Percentiles rank a stretch among this genome's conserved stretches.
These are phyloP conservation scores for Pyrenophora tritici-repentis DNA, from an alignment of 2,329 filamentous ascomycete species.

Conservation along the genomic window DNA sequence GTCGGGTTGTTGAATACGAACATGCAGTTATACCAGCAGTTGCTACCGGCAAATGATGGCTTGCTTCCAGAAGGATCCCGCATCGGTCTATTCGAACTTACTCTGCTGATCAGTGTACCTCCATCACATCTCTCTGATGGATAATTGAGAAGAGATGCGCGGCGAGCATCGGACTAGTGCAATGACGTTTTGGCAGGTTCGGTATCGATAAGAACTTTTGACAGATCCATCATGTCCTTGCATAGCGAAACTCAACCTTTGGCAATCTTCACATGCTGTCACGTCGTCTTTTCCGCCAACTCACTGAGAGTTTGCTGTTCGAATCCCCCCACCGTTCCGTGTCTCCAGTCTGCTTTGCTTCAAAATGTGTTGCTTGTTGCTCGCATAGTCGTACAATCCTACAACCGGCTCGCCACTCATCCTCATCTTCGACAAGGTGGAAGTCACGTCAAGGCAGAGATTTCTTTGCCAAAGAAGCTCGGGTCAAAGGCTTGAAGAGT, in stretches of 20 bases:
- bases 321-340: conserved; percentile 13
- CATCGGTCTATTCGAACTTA: no score
- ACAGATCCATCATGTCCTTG: not conserved
- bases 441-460: conserved; percentile 78
- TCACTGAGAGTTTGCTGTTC: conserved; percentile 42
- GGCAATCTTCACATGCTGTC: conserved; percentile 44
- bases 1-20: conserved; percentile 62
- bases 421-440: conserved; percentile 75
- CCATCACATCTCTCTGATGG: no score
- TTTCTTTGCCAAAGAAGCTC: conserved; percentile 73
- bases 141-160: no score
- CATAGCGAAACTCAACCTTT: conserved; percentile 6
- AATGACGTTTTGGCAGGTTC: not conserved
- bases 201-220: conserved; percentile 16
- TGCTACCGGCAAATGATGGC: conserved; percentile 49
- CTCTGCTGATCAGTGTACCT: no score
- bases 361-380: conserved; percentile 19
- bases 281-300: conserved; percentile 42
- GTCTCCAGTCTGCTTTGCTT: conserved; percentile 16
- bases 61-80: no score
- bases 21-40: conserved; percentile 45
- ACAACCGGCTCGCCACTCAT: conserved; percentile 23
- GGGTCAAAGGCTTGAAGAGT: conserved; percentile 80
- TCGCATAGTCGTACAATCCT: conserved; percentile 7
- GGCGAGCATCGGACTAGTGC: not conserved